Evolutionary conservation across 805 yeast genomes (phyloP).

Genomic region (Tetrapisispora arboricola): DNA sequence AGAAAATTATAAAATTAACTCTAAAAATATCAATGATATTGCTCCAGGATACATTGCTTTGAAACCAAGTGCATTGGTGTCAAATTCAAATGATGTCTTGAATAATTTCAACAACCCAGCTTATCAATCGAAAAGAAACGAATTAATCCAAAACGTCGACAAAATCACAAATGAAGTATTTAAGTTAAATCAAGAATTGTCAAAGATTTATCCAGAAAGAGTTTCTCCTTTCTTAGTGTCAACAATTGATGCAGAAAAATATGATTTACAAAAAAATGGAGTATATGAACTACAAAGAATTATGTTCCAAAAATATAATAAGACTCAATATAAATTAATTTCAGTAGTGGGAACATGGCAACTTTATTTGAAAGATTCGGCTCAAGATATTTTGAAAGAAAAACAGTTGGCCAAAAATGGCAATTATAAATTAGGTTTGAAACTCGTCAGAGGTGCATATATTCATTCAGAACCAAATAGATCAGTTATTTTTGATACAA

Average conservation of each 20-base stretch:
- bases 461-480: slow-evolving; percentile 80
- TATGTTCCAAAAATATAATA: slow-evolving; percentile 65
- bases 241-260: slow-evolving; percentile 87
- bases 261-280: slow-evolving; percentile 69
- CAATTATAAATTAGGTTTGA: slow-evolving; percentile 68
- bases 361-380: slow-evolving; percentile 73
- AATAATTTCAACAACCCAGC: slow-evolving; percentile 48
- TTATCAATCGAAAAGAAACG: slow-evolving; percentile 43
- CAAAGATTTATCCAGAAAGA: slow-evolving; percentile 49
- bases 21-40: slow-evolving; percentile 46
- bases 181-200: slow-evolving; percentile 41
- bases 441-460: slow-evolving; percentile 92
- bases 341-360: slow-evolving; percentile 87
- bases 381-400: slow-evolving; percentile 52
- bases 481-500: slow-evolving; percentile 60
- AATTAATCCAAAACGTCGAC: slow-evolving; percentile 56
- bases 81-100: slow-evolving; percentile 65
- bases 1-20: slow-evolving; percentile 12
- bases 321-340: slow-evolving; percentile 39
- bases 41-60: slow-evolving; percentile 90
- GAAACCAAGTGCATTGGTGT: slow-evolving; percentile 84
- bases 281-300: slow-evolving; percentile 84
- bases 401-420: slow-evolving; percentile 50
- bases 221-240: slow-evolving; percentile 62
- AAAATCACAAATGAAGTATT: slow-evolving; percentile 48